Evolutionary conservation across 2,329 filamentous ascomycete genomes (phyloP), one percentile per base, ranked within the genome.

Genomic region (Karstenula rhodostoma): DNA sequence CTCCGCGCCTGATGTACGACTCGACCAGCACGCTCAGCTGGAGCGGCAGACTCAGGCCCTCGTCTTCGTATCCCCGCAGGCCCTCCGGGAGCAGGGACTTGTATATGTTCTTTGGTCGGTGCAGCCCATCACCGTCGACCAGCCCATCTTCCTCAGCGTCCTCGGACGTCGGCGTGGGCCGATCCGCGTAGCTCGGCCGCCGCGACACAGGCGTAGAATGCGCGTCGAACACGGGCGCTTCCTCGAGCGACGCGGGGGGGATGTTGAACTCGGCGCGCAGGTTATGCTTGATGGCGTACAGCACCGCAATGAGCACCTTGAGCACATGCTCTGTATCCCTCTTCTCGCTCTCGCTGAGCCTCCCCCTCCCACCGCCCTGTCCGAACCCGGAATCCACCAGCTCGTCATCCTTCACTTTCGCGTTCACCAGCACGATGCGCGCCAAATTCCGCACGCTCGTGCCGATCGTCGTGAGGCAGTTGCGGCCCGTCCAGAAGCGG

Each of bases 281-380:
- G 68, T 89, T 87, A 69, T 89, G 87, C 68, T 89, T 90, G 46
- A 88, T 82, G 0, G 87, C 86, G 67, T 87, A 89, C 2, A 89
- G 81, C 52, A 89, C 82, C 0, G 87, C 87, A 61, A 89, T 81
- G 12, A 89, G 76, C 12, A 87, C 82, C 13, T 86, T 81, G 2
- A 89, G 79, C 0, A 83, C 84, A 44, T 83, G 81, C 67, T 89
- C 87, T n/a, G 86, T 83, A 65, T 89, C 85, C 54, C 82, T 76
- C 51, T 78, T 77, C 73, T 89, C 86, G 0, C 63, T 68, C 7
- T 75, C 69, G 15, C 59, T 66, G 1, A 72, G 48, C 2, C 63
- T n/a, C 37, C 8, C 12, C 35, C 35, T 40, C 6, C 37, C 29
- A 6, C 8, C 32, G 2, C 17, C 60, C 2, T 67, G 2, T 71